Percentiles rank a stretch among this genome's conserved stretches.
Conservation (phyloP, 352 stramenopile genomes). For the Phytopythium boreale region DNA sequence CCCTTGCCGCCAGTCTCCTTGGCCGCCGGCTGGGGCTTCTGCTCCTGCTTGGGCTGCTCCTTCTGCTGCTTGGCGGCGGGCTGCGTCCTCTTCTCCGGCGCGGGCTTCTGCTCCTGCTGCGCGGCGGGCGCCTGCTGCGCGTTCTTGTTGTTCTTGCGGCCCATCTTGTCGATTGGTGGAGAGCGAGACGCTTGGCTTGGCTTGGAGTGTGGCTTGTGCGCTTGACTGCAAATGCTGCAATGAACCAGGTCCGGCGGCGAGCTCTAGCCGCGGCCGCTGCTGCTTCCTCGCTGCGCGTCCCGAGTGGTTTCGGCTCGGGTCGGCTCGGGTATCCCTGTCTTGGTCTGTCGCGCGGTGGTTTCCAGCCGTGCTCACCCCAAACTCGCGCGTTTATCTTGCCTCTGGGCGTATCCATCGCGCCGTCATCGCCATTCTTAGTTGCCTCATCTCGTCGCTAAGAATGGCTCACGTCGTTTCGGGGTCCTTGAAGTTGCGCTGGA, state of each 20-base stretch:
- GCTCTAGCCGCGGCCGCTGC: neutral
- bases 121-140: neutral
- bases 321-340: neutral
- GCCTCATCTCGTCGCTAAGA: neutral
- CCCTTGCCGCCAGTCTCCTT: neutral
- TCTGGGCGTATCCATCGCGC: neutral
- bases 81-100: slow-evolving; percentile 1
- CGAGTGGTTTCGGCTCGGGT: slow-evolving; percentile 1
- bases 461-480: neutral
- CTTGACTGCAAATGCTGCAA: slow-evolving; percentile 4
- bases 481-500: neutral
- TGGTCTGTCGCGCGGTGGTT: neutral
- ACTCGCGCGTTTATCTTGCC: neutral
- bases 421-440: neutral
- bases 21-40: slow-evolving; percentile 1
- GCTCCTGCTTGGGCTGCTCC: slow-evolving; percentile 3
- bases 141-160: slow-evolving; percentile 6
- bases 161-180: neutral
- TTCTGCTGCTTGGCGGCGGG: slow-evolving; percentile 1
- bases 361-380: neutral
- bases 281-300: too few species aligned
- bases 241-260: neutral
- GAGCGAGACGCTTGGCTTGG: neutral
- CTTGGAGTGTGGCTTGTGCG: neutral
- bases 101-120: slow-evolving; percentile 6